These are phyloP conservation scores for Leccinum sublutescens DNA, from an alignment of 768 basidiomycete genomes.

Conservation along the genomic window DNA sequence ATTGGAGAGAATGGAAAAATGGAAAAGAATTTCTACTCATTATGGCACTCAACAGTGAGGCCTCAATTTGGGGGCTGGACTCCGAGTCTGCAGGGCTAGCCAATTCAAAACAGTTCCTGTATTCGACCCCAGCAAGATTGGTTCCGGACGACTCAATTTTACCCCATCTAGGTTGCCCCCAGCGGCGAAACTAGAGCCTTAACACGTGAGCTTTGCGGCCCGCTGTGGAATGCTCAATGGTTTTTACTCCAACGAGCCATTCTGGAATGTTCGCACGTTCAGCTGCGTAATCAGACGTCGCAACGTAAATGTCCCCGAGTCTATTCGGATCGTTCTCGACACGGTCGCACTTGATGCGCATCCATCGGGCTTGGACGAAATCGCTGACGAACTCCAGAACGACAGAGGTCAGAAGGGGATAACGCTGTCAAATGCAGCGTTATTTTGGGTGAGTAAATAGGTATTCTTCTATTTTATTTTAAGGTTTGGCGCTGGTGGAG, in stretches of 20 bases:
- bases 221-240: background rate
- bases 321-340: conserved; percentile 15
- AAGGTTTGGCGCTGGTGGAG: conserved; percentile 13
- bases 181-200: conserved; percentile 13
- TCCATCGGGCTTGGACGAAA: conserved; percentile 5
- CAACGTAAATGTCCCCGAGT: conserved; percentile 6
- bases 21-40: background rate
- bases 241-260: background rate
- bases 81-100: background rate
- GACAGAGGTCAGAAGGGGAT: conserved; percentile 11
- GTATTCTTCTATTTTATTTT: conserved; percentile 4
- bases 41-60: conserved; percentile 4
- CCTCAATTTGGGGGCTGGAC: conserved; percentile 1
- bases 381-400: conserved; percentile 14
- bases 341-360: conserved; percentile 7
- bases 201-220: conserved; percentile 10
- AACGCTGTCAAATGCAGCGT: conserved; percentile 26
- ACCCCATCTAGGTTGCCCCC: conserved; percentile 6
- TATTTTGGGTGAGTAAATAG: conserved; percentile 8
- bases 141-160: conserved; percentile 2
- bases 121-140: conserved; percentile 1
- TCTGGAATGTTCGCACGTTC: conserved; percentile 14
- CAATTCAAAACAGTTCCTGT: background rate
- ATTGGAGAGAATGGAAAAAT: background rate
- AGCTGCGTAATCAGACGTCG: conserved; percentile 5